Percentiles rank a stretch among this genome's conserved stretches.
Conservation (phyloP, 768 basidiomycete species). For the Psilocybe tampanensis region DNA sequence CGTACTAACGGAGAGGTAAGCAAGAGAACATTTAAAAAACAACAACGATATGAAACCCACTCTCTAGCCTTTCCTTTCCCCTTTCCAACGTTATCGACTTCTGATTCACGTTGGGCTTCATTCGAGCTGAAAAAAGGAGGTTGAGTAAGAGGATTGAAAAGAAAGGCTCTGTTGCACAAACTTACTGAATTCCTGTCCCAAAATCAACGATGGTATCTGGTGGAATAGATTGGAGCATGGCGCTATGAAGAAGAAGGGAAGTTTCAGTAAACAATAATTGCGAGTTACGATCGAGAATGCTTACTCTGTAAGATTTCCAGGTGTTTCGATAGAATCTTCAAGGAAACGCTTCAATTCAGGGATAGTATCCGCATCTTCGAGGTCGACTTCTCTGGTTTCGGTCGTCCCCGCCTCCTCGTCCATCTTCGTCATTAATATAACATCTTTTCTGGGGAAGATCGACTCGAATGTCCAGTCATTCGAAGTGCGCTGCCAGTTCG, state of each 20-base stretch:
- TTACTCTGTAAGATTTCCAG: neutral
- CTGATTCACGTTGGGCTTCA: neutral
- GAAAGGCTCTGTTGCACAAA: neutral
- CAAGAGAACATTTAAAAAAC: neutral
- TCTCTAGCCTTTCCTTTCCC: neutral
- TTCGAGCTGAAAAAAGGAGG: neutral
- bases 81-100: neutral
- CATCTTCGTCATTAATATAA: neutral
- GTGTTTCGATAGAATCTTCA: neutral
- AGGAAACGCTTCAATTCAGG: neutral
- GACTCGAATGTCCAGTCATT: neutral
- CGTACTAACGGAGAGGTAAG: neutral
- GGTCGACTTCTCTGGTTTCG: neutral
- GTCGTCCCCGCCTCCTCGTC: neutral
- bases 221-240: neutral
- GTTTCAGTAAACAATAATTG: neutral
- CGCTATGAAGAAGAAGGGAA: neutral
- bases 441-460: neutral
- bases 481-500: neutral
- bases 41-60: neutral
- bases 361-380: neutral
- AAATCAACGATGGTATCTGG: neutral
- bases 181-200: neutral
- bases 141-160: neutral
- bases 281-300: neutral